Evolutionary conservation across 495 filamentous ascomycete species (phyloP).

Genomic region (Lasiosphaeria ovina): DNA sequence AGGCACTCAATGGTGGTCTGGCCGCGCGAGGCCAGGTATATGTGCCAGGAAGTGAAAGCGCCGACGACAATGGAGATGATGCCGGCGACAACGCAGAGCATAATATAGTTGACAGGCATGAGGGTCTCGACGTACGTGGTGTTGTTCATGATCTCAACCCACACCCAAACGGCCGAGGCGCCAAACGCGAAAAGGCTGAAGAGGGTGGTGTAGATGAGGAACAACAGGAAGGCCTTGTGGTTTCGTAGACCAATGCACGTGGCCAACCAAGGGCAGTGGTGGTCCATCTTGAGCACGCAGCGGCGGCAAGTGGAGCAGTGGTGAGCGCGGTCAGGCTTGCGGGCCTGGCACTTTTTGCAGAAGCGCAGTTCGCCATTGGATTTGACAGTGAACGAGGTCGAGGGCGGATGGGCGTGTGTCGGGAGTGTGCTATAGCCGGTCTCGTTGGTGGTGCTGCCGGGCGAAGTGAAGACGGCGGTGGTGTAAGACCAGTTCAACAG

Average conservation of each 20-base stretch:
- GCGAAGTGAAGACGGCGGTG: slow-evolving; percentile 85
- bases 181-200: slow-evolving; percentile 82
- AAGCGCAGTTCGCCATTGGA: slow-evolving; percentile 79
- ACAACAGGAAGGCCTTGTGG: slow-evolving; percentile 93
- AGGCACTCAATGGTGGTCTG: slow-evolving; percentile 94
- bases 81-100: slow-evolving; percentile 79
- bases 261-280: slow-evolving; percentile 97
- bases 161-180: slow-evolving; percentile 73
- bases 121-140: slow-evolving; percentile 59
- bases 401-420: slow-evolving; percentile 43
- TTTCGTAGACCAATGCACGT: slow-evolving; percentile 92
- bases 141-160: slow-evolving; percentile 71
- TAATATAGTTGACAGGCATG: slow-evolving; percentile 86
- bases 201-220: slow-evolving; percentile 84
- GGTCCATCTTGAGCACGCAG: slow-evolving; percentile 98
- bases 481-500: slow-evolving; percentile 87
- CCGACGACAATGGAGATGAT: slow-evolving; percentile 87
- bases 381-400: slow-evolving; percentile 84
- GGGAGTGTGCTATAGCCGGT: slow-evolving; percentile 53
- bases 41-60: slow-evolving; percentile 92
- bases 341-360: slow-evolving; percentile 94
- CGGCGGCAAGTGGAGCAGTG: slow-evolving; percentile 91
- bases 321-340: slow-evolving; percentile 93
- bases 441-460: slow-evolving; percentile 62
- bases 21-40: slow-evolving; percentile 71